A percentile compares a stretch with the other conserved stretches of the same genome.
These are phyloP conservation scores for Russula sp. DNA, from an alignment of 768 basidiomycete species.

Conservation along the genomic window DNA sequence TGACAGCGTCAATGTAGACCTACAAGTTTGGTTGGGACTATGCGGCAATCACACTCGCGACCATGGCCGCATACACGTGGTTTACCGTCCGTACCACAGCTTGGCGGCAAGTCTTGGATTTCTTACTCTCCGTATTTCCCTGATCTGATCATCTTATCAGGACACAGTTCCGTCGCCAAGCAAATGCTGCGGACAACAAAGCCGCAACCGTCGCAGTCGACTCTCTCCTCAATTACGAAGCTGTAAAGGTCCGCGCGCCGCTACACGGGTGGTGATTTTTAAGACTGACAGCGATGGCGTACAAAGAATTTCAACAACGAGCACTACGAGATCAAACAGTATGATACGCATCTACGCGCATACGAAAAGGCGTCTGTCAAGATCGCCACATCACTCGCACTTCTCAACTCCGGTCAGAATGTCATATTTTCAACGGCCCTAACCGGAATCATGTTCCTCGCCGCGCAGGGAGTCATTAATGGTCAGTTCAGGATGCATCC, in stretches of 20 bases:
- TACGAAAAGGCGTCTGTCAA: slow-evolving; percentile 93
- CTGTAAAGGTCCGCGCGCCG: slow-evolving; percentile 70
- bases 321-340: slow-evolving; percentile 80
- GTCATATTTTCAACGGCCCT: slow-evolving; percentile 92
- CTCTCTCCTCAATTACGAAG: slow-evolving; percentile 96
- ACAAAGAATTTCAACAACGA: slow-evolving; percentile 95
- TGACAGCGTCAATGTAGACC: slow-evolving; percentile 43
- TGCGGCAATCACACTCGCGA: slow-evolving; percentile 78
- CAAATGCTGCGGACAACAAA: slow-evolving; percentile 94
- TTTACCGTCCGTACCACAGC: slow-evolving; percentile 94
- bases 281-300: background rate
- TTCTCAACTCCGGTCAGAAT: slow-evolving; percentile 94
- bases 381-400: slow-evolving; percentile 90
- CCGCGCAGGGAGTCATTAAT: slow-evolving; percentile 88
- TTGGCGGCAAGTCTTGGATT: slow-evolving; percentile 60
- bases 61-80: slow-evolving; percentile 91
- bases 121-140: background rate
- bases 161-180: slow-evolving; percentile 87
- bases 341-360: slow-evolving; percentile 77
- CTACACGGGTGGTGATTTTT: background rate
- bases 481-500: slow-evolving; percentile 40
- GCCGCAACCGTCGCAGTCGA: slow-evolving; percentile 93
- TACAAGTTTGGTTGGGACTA: slow-evolving; percentile 98
- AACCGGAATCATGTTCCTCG: slow-evolving; percentile 93
- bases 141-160: slow-evolving; percentile 33